phyloP scores from a whole-genome alignment of 2,329 filamentous ascomycete genomes.

The Aspergillus unguis region DNA sequence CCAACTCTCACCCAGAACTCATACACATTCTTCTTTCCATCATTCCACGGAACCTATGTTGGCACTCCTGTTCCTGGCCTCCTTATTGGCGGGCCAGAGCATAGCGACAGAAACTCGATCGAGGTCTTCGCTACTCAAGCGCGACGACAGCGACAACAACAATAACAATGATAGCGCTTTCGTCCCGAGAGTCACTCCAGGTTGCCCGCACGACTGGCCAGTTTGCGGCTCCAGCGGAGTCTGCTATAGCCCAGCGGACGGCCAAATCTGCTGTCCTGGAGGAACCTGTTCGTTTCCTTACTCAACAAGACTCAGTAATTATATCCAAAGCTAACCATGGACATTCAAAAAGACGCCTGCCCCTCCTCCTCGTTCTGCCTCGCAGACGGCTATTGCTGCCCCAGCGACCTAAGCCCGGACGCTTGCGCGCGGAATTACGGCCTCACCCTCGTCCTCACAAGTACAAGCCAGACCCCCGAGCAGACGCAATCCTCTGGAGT shows the following conservation, averaged over 20 bases:
- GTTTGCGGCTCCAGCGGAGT: slow-evolving; percentile 14
- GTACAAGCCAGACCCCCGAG: background rate
- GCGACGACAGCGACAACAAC: slow-evolving; percentile 5
- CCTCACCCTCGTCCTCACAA: background rate
- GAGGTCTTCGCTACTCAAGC: slow-evolving; percentile 4
- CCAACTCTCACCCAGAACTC: background rate
- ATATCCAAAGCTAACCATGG: background rate
- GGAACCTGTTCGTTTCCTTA: slow-evolving; percentile 13
- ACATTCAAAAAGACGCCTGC: slow-evolving; percentile 6
- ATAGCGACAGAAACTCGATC: background rate
- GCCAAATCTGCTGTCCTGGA: slow-evolving; percentile 14
- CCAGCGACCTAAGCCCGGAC: slow-evolving; percentile 1
- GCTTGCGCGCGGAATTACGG: slow-evolving; percentile 6
- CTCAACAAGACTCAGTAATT: background rate
- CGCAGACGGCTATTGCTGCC: slow-evolving; percentile 6
- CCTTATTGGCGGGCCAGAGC: slow-evolving; percentile 12
- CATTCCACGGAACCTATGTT: slow-evolving; percentile 8
- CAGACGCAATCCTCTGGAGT: background rate
- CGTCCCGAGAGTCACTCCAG: slow-evolving; percentile 8
- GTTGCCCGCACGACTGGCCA: slow-evolving; percentile 14
- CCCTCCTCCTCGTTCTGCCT: slow-evolving; percentile 10
- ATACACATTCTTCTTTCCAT: background rate
- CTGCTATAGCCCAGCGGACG: slow-evolving; percentile 15
- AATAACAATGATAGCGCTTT: slow-evolving; percentile 1
- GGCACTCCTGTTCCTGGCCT: slow-evolving; percentile 6